Conservation (phyloP, 2,329 filamentous ascomycete species). For the Geosmithia flava region DNA sequence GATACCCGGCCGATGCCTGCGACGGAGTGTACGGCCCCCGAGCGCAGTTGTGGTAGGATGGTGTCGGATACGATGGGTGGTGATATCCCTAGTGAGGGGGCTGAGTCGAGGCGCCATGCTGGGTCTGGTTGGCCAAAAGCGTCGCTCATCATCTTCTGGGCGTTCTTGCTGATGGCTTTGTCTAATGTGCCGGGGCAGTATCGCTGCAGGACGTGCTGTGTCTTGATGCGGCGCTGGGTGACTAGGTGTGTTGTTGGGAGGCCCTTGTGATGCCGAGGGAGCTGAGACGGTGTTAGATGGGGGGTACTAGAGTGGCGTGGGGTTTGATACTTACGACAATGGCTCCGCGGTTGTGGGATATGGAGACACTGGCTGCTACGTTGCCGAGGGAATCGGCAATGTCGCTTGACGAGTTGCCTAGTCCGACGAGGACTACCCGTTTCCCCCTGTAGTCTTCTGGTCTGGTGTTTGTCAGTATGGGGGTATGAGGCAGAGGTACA, state of each 20-base stretch:
- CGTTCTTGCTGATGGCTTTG: conserved; percentile 10
- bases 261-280: conserved; percentile 18
- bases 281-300: conserved; percentile 4
- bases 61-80: conserved; percentile 14
- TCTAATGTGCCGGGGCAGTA: conserved; percentile 7
- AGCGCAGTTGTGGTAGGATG: conserved; percentile 18
- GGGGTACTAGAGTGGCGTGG: background rate
- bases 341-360: conserved; percentile 2
- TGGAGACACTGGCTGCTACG: conserved; percentile 3
- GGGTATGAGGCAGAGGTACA: background rate
- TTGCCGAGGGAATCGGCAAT: conserved; percentile 16
- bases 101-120: conserved; percentile 14
- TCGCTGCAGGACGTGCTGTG: conserved; percentile 15
- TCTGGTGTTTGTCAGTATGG: conserved; percentile 1
- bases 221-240: conserved; percentile 17
- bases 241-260: conserved; percentile 18
- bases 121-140: conserved; percentile 11
- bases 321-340: background rate
- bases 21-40: conserved; percentile 20
- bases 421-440: conserved; percentile 28
- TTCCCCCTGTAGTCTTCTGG: conserved; percentile 20
- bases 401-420: conserved; percentile 22
- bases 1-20: conserved; percentile 11
- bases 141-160: conserved; percentile 1
- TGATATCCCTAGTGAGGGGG: conserved; percentile 10